Conservation (phyloP, 352 stramenopile species). For the Phytophthora ohioensis region DNA sequence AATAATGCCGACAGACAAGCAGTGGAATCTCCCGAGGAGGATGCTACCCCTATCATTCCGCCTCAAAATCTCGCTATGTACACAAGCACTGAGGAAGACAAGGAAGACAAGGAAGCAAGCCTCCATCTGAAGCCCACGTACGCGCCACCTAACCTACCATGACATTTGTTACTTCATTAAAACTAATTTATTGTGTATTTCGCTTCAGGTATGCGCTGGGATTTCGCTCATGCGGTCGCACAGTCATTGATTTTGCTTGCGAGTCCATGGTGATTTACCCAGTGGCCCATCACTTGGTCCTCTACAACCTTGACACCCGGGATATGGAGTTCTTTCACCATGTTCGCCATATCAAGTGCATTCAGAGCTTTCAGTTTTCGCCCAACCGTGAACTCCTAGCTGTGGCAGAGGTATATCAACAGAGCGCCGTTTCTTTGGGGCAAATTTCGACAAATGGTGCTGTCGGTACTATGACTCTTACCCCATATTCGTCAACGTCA, state of each 20-base stretch:
- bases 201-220: constrained; percentile 56
- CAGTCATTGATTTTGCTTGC: constrained; percentile 63
- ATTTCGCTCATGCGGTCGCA: constrained; percentile 49
- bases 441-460: constrained; percentile 3
- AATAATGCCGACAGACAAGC: constrained; percentile 8
- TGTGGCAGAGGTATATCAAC: constrained; percentile 67
- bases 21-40: constrained; percentile 11
- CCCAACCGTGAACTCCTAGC: constrained; percentile 74
- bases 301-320: constrained; percentile 68
- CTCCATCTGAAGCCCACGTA: constrained; percentile 53
- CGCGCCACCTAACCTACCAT: constrained; percentile 3
- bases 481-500: constrained; percentile 7
- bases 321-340: constrained; percentile 83
- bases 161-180: neutral
- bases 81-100: constrained; percentile 37
- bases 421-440: neutral
- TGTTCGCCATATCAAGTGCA: constrained; percentile 52
- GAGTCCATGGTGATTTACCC: constrained; percentile 74
- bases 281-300: constrained; percentile 64
- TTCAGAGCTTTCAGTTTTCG: constrained; percentile 78
- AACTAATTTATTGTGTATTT: neutral
- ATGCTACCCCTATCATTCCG: constrained; percentile 10
- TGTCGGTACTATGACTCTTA: constrained; percentile 1
- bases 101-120: constrained; percentile 48
- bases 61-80: neutral